Percentiles rank a stretch among this genome's conserved stretches.
Conservation (phyloP, 441 rosid genomes). For the Flueggea neowawraea region DNA sequence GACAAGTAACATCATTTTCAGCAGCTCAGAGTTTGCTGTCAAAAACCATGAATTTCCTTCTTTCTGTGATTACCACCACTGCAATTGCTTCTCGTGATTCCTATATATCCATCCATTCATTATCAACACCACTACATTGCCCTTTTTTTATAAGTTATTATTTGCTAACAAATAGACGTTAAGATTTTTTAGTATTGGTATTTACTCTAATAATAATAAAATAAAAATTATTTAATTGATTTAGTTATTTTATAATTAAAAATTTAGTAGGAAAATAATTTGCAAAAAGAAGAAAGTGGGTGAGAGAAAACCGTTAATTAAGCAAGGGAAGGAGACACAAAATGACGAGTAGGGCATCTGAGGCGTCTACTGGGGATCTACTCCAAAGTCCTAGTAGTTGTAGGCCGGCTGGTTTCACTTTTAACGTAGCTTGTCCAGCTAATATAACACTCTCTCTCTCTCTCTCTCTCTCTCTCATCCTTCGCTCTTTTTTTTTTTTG, state of each 20-base stretch:
- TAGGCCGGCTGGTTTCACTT: conserved; percentile 34
- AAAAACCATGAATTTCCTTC: conserved; percentile 20
- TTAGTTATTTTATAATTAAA: too few relatives aligned
- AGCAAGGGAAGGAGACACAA: conserved; percentile 25
- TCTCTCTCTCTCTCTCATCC: too few relatives aligned
- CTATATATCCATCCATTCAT: too few relatives aligned
- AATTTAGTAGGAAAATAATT: too few relatives aligned
- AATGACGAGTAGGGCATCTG: conserved; percentile 42
- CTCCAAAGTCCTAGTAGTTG: conserved; percentile 25
- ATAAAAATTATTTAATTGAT: too few relatives aligned
- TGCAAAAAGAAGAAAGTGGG: neutral
- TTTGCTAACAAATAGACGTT: too few relatives aligned
- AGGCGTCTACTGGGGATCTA: conserved; percentile 1
- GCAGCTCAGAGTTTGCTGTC: conserved; percentile 10
- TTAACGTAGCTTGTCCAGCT: conserved; percentile 25
- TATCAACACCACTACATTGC: too few relatives aligned
- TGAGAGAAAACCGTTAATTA: conserved; percentile 32
- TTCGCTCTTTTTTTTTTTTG: too few relatives aligned
- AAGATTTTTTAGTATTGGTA: too few relatives aligned
- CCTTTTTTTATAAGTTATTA: too few relatives aligned
- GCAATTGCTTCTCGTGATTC: conserved; percentile 15
- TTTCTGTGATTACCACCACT: conserved; percentile 18
- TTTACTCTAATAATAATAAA: too few relatives aligned
- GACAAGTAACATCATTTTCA: conserved; percentile 29
- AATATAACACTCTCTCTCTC: too few relatives aligned